phyloP scores from a whole-genome alignment of 345 rosid species.

The Schrenkiella parvula region DNA sequence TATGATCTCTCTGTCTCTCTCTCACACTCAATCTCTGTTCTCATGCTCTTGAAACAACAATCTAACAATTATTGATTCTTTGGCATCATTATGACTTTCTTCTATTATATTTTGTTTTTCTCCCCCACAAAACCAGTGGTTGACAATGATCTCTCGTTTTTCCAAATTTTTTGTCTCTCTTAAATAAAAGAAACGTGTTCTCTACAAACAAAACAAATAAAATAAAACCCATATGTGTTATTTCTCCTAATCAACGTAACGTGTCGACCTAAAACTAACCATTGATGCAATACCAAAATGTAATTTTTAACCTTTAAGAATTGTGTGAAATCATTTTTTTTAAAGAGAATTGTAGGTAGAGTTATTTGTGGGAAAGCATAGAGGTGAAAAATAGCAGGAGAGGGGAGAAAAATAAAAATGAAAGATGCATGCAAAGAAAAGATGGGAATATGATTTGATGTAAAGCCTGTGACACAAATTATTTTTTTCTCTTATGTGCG shows the following conservation, averaged over 20 bases:
- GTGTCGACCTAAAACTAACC: not conserved
- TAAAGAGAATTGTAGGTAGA: not conserved
- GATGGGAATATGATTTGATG: constrained; percentile 38
- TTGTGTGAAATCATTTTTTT: not conserved
- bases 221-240: not conserved
- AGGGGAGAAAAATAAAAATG: not conserved
- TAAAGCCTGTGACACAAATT: constrained; percentile 22
- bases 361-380: constrained; percentile 10
- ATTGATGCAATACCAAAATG: not conserved
- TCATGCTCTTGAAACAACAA: not conserved
- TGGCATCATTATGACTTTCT: constrained; percentile 18
- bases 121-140: not conserved
- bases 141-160: not conserved
- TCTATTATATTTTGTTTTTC: not conserved
- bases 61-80: constrained; percentile 16
- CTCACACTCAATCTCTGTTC: not conserved
- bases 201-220: no score
- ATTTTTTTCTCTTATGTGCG: not conserved
- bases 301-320: not conserved
- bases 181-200: not conserved
- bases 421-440: constrained; percentile 29
- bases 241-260: not conserved
- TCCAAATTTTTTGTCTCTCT: not conserved
- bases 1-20: not conserved
- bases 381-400: constrained; percentile 19